Base-by-base conservation (phyloP, 2,329 filamentous ascomycete genomes). In the Pseudocercospora musae region DNA sequence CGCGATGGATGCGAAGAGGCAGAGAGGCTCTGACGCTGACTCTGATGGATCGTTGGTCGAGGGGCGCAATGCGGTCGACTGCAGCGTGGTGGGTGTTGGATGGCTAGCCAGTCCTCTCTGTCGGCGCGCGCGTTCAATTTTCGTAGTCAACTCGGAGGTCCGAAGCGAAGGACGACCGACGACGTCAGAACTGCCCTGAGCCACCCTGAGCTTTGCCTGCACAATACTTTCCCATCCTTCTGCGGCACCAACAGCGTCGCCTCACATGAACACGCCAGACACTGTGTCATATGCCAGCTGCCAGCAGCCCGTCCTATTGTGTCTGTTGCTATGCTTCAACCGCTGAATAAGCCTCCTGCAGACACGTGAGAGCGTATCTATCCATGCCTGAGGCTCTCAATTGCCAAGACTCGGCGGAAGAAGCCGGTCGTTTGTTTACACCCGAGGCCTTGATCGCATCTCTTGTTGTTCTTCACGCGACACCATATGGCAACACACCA, bases 401-500 rank as follows among this genome's bases (percentile, higher is more conserved):
- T 40, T 40, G 37, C 37, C 37, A 40, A 40, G 37, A 40, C 15
- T 31, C 4, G 3, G 23, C 29, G 48, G 21, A 37, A 37, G 52
- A 37, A 29, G 29, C n/a, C 29, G 44, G 15, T 11, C n/a, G 25
- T 49, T 56, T 56, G 60, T 63, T 63, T 63, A 54, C 52, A 18
- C 25, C 23, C 20, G 44, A 25, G n/a, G 55, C 53, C 57, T 58
- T 58, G 55, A 54, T 20, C 37, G 15, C 15, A 40, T 40, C 31
- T 49, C 13, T 48, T 59, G 57, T 62, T 55, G 60, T 56, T 40
- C 48, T 27, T 40, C 21, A 60, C 59, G 46, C 62, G 53, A 62
- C 60, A 55, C 37, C 21, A 29, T 8, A 44, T 25, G 21, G 40
- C 42, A 61, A 37, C 57, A 57, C 44, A 62, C 53, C 42, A 40